These are phyloP conservation scores for Platanthera zijinensis DNA, from an alignment of 106 monocot species.

Conservation along the genomic window DNA sequence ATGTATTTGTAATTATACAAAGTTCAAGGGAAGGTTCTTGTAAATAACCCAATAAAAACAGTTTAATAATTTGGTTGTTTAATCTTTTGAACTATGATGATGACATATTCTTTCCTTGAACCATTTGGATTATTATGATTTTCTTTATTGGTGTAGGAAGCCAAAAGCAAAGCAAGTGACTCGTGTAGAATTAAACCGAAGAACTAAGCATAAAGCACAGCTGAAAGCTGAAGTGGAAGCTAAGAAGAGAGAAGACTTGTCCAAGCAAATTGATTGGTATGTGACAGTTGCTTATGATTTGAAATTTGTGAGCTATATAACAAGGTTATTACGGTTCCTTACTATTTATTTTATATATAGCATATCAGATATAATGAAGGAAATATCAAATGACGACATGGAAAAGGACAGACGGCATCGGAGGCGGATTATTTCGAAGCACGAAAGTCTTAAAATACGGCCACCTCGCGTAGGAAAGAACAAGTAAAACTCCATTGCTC, in stretches of 20 bases:
- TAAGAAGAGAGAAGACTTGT: conserved; percentile 43
- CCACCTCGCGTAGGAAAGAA: conserved; percentile 93
- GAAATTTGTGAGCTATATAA: not conserved
- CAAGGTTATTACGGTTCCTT: not conserved
- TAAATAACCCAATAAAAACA: not conserved
- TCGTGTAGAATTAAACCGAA: conserved; percentile 68
- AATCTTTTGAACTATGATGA: not conserved
- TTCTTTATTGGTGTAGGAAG: conserved; percentile 19
- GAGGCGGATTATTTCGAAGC: conserved; percentile 56
- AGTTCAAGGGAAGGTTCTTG: too few species aligned
- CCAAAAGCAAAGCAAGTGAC: conserved; percentile 65
- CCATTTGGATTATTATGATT: not conserved
- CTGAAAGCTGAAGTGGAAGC: conserved; percentile 59
- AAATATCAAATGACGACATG: conserved; percentile 87
- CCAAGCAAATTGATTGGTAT: conserved; percentile 82
- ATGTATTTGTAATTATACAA: too few species aligned
- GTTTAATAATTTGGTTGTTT: not conserved
- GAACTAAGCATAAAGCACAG: conserved; percentile 54
- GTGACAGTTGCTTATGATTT: not conserved
- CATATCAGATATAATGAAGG: conserved; percentile 63
- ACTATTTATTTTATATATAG: conserved; percentile 23
- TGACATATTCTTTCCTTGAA: not conserved
- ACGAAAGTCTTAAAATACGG: conserved; percentile 61
- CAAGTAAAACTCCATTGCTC: conserved; percentile 47
- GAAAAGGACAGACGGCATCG: conserved; percentile 59